Evolutionary conservation across 2,329 filamentous ascomycete genomes (phyloP).

Genomic region (Colletotrichum chrysophilum): DNA sequence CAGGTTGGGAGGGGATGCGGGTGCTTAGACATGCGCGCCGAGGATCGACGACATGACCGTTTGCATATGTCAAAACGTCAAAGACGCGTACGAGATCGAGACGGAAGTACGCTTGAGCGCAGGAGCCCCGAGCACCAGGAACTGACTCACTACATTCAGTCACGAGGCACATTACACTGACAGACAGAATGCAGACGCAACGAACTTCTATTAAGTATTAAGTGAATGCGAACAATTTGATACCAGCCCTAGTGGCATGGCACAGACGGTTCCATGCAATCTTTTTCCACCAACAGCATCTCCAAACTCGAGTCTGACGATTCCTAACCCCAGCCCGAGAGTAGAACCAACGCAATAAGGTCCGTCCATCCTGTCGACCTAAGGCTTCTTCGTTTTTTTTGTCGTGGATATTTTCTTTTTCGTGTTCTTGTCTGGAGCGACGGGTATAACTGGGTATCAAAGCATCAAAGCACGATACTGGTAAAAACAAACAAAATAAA

Average conservation of each 20-base stretch:
- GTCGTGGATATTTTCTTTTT: slow-evolving; percentile 26
- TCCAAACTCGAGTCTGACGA: slow-evolving; percentile 22
- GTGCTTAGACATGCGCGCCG: not conserved
- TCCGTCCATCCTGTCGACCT: slow-evolving; percentile 21
- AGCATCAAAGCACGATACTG: slow-evolving; percentile 31
- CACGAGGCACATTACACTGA: not conserved
- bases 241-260: slow-evolving; percentile 21
- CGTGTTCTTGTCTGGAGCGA: slow-evolving; percentile 25
- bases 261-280: slow-evolving; percentile 17
- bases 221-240: slow-evolving; percentile 29
- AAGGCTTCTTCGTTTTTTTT: slow-evolving; percentile 26
- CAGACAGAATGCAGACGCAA: slow-evolving; percentile 28
- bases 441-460: slow-evolving; percentile 44
- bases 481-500: slow-evolving; percentile 26
- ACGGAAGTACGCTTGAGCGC: not conserved
- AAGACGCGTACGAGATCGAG: not conserved
- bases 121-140: not conserved
- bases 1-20: not conserved
- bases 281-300: slow-evolving; percentile 19
- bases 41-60: not conserved
- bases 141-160: not conserved
- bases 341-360: slow-evolving; percentile 24
- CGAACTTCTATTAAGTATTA: slow-evolving; percentile 50
- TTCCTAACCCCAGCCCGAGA: slow-evolving; percentile 15
- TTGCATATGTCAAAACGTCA: not conserved